Conservation (phyloP, 495 filamentous ascomycete genomes). For the Podospora anserina region DNA sequence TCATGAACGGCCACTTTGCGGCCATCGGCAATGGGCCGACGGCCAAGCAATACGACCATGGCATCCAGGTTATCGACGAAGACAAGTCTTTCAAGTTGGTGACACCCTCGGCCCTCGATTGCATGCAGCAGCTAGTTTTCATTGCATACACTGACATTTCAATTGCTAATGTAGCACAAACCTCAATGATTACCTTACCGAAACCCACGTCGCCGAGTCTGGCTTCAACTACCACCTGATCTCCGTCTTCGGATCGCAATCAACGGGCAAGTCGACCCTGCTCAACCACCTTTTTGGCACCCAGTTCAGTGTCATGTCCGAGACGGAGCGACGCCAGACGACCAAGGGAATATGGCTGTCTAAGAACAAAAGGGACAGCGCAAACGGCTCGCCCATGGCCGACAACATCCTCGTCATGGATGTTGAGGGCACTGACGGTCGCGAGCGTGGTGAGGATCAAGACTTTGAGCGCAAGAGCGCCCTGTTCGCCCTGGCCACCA, state of each 20-base stretch:
- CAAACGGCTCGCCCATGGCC: constrained; percentile 61
- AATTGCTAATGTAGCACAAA: constrained; percentile 55
- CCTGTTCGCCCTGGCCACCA: constrained; percentile 92
- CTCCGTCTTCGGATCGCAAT: constrained; percentile 97
- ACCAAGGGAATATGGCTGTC: constrained; percentile 99
- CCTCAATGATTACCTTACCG: constrained; percentile 73
- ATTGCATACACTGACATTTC: constrained; percentile 9
- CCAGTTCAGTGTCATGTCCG: constrained; percentile 94
- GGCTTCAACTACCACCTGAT: constrained; percentile 99
- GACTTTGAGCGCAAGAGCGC: constrained; percentile 98
- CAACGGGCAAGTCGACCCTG: constrained; percentile 95
- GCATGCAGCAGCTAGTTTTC: background rate
- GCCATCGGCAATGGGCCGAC: constrained; percentile 64
- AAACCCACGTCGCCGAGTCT: constrained; percentile 73
- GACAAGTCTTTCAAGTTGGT: constrained; percentile 94
- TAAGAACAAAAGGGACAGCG: constrained; percentile 71
- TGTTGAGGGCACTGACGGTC: constrained; percentile 95
- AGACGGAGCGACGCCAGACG: constrained; percentile 83
- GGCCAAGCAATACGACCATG: constrained; percentile 77
- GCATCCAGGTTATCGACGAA: constrained; percentile 94
- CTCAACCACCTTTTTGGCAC: constrained; percentile 96
- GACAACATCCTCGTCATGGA: constrained; percentile 99
- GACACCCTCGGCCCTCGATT: constrained; percentile 2
- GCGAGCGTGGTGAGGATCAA: constrained; percentile 95
- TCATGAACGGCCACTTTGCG: constrained; percentile 88